Percentiles rank a stretch among this genome's conserved stretches.
These are phyloP conservation scores for Pythium myriotylum DNA, from an alignment of 352 stramenopile species.

Conservation along the genomic window DNA sequence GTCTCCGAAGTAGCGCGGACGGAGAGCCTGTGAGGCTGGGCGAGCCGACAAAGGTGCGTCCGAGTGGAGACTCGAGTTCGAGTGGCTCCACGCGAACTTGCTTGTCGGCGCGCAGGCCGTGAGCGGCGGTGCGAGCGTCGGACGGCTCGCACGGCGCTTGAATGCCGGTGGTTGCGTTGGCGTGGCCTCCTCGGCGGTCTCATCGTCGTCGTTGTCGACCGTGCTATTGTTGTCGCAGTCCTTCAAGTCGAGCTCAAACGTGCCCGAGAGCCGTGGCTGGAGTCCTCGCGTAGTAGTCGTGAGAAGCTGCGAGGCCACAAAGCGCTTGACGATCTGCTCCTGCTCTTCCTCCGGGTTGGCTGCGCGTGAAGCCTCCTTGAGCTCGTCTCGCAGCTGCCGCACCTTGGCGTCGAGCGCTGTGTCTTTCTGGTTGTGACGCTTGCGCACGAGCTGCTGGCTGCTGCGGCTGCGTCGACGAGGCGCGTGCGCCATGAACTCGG, in stretches of 20 bases:
- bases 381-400: conserved; percentile 24
- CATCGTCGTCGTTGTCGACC: conserved; percentile 6
- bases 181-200: background rate
- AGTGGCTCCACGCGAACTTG: conserved; percentile 16
- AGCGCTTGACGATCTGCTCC: conserved; percentile 68
- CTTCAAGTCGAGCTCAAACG: conserved; percentile 24
- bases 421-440: conserved; percentile 21
- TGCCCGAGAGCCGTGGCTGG: conserved; percentile 18
- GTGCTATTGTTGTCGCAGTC: conserved; percentile 35
- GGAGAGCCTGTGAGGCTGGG: conserved; percentile 4
- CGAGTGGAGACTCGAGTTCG: background rate
- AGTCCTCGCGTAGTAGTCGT: background rate
- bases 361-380: conserved; percentile 18
- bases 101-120: conserved; percentile 13
- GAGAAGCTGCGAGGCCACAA: conserved; percentile 59
- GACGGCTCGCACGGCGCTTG: conserved; percentile 1
- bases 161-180: background rate
- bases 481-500: conserved; percentile 14
- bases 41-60: conserved; percentile 23
- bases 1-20: conserved; percentile 25
- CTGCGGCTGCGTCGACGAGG: conserved; percentile 13
- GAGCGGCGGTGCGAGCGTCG: conserved; percentile 11
- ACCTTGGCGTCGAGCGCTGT: conserved; percentile 23
- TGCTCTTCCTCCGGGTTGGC: conserved; percentile 42
- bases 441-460: conserved; percentile 9